phyloP scores from a whole-genome alignment of 2,329 filamentous ascomycete species.

The Scedosporium minutisporum region DNA sequence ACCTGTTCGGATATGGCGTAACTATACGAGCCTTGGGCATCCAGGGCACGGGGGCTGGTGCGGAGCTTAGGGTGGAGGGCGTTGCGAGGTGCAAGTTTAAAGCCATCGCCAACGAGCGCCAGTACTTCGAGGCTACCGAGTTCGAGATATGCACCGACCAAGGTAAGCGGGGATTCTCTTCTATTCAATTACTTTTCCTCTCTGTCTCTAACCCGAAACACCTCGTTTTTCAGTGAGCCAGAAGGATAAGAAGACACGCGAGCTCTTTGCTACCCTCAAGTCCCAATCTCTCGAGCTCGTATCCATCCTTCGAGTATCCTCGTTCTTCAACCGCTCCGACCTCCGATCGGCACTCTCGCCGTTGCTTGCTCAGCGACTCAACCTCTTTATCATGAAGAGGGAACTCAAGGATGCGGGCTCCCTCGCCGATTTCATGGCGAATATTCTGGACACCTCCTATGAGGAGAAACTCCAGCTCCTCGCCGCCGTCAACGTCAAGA shows the following conservation, averaged over 20 bases:
- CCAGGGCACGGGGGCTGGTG: constrained; percentile 62
- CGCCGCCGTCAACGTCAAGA: constrained; percentile 68
- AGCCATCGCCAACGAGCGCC: constrained; percentile 55
- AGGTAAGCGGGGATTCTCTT: constrained; percentile 31
- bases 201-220: background rate
- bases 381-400: constrained; percentile 78
- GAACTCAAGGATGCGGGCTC: constrained; percentile 72
- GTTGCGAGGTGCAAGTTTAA: constrained; percentile 55
- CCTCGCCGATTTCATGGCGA: constrained; percentile 94
- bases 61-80: constrained; percentile 80
- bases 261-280: constrained; percentile 73
- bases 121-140: constrained; percentile 79
- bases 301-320: constrained; percentile 72
- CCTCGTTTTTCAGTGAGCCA: constrained; percentile 10
- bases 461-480: constrained; percentile 87
- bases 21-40: constrained; percentile 70
- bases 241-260: constrained; percentile 52
- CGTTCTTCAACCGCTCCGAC: constrained; percentile 65
- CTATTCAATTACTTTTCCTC: constrained; percentile 1
- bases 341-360: constrained; percentile 62
- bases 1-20: constrained; percentile 77
- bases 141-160: constrained; percentile 57
- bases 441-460: constrained; percentile 75
- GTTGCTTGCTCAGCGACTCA: constrained; percentile 74
- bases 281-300: constrained; percentile 78